A percentile compares a stretch with the other conserved stretches of the same genome.
These are phyloP conservation scores for Lophiotrema nucula DNA, from an alignment of 495 filamentous ascomycete genomes.

Conservation along the genomic window DNA sequence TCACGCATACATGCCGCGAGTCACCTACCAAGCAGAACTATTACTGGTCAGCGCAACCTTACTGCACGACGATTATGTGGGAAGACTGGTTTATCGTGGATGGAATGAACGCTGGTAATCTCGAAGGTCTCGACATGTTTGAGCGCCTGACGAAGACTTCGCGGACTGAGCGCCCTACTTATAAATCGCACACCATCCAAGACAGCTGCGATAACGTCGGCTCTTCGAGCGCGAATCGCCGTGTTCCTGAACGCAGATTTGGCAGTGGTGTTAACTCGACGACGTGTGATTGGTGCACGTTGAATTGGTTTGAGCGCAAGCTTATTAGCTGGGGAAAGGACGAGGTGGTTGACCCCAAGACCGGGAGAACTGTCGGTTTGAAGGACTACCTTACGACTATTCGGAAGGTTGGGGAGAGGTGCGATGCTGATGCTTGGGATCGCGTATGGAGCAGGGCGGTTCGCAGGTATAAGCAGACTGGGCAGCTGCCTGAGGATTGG, in stretches of 20 bases:
- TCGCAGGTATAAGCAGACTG: slow-evolving; percentile 8
- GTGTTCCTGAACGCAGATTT: neutral
- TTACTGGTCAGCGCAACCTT: neutral
- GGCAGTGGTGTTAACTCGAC: slow-evolving; percentile 5
- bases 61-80: slow-evolving; percentile 10
- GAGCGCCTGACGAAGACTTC: neutral
- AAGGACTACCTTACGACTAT: slow-evolving; percentile 4
- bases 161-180: neutral
- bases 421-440: slow-evolving; percentile 15
- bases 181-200: neutral
- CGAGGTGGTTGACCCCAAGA: slow-evolving; percentile 11
- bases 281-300: slow-evolving; percentile 15
- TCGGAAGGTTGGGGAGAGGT: slow-evolving; percentile 8
- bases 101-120: slow-evolving; percentile 21
- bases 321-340: slow-evolving; percentile 9
- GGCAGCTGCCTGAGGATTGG: slow-evolving; percentile 16
- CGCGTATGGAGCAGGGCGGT: slow-evolving; percentile 9
- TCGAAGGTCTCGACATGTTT: slow-evolving; percentile 13
- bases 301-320: slow-evolving; percentile 22
- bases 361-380: neutral
- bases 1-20: slow-evolving; percentile 10
- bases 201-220: neutral
- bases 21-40: neutral
- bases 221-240: neutral
- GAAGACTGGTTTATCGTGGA: slow-evolving; percentile 18